Evolutionary conservation across 2,329 filamentous ascomycete species (phyloP), one percentile per base, ranked within the genome.

Genomic region (Xylaria polymorpha): DNA sequence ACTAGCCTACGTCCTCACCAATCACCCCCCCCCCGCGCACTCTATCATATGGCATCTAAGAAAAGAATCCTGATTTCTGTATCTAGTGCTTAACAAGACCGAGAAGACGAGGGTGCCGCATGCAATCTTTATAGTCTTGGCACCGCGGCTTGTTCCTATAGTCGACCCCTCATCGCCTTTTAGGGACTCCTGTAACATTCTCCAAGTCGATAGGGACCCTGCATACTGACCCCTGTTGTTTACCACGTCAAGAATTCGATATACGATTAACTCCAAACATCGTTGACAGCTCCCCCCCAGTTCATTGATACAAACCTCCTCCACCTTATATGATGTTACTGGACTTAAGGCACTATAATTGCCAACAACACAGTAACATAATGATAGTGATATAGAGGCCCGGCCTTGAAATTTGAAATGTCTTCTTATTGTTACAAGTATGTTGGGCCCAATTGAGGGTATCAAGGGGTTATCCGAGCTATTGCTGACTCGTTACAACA

Each of bases 111-210:
- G 60, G 39, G 50, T 10, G 41, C 57, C 46, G 53, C 37, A 37
- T 51, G 22, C 44, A 46, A 50, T 44, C 61, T 63, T 63, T 66
- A 69, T 71, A 69, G 69, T 67, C 69, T 71, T 71, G 69, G 69
- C 69, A 67, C 14, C 15, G 48, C 3, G 41, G 35, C 55, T 51
- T 44, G 51, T 32, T 39, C 50, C 35, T 15, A 29, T 48, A 4
- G 29, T 29, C 46, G 41, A n/a, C 48, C 44, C 60, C 60, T 53
- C 59, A 25, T 50, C 39, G 22, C 55, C 66, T 25, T 46, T 53
- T 51, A 32, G 8, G 60, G 25, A 12, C 22, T 18, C 39, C 41
- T 69, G 63, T 63, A 61, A 69, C 67, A 59, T 51, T 35, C 39
- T 57, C 15, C 29, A 60, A 50, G 55, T 10, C 14, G 43, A 37